Evolutionary conservation across 805 yeast species (phyloP).

Genomic region (Sugiyamaella boreocaroliniensis): DNA sequence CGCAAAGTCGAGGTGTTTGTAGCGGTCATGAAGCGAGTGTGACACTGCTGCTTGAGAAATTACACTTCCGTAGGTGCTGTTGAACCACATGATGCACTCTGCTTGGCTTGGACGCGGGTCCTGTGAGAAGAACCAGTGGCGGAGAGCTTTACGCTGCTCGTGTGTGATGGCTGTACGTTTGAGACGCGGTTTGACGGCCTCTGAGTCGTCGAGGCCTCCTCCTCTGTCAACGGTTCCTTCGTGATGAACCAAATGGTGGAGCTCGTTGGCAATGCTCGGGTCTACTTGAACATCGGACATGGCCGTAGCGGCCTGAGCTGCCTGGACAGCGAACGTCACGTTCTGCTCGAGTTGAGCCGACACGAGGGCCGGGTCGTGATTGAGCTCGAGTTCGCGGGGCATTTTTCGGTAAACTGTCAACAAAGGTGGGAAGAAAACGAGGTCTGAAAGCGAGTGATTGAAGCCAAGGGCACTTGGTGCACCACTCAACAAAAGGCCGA

Average conservation of each 20-base stretch:
- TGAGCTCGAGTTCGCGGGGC: not conserved
- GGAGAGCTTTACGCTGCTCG: slow-evolving; percentile 9
- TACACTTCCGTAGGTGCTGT: slow-evolving; percentile 1
- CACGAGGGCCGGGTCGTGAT: not conserved
- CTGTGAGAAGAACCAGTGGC: slow-evolving; percentile 8
- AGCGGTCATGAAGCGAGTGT: slow-evolving; percentile 9
- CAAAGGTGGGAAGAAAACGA: not conserved
- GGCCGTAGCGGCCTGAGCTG: not conserved
- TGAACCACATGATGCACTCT: slow-evolving; percentile 5
- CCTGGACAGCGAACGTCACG: not conserved
- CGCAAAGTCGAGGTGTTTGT: slow-evolving; percentile 8
- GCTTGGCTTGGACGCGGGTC: slow-evolving; percentile 8
- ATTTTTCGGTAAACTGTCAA: not conserved
- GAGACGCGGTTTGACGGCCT: slow-evolving; percentile 3
- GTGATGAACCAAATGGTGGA: not conserved
- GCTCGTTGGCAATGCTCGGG: not conserved
- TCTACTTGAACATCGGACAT: not conserved
- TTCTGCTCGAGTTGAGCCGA: not conserved
- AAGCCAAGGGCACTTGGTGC: no score
- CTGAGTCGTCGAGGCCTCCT: not conserved
- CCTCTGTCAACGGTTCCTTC: not conserved
- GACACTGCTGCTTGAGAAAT: slow-evolving; percentile 8
- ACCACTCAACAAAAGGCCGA: no score
- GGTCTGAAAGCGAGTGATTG: not conserved
- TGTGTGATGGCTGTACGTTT: slow-evolving; percentile 9